These are phyloP conservation scores for Zygoascus flipseniorum DNA, from an alignment of 805 yeast genomes.

Conservation along the genomic window DNA sequence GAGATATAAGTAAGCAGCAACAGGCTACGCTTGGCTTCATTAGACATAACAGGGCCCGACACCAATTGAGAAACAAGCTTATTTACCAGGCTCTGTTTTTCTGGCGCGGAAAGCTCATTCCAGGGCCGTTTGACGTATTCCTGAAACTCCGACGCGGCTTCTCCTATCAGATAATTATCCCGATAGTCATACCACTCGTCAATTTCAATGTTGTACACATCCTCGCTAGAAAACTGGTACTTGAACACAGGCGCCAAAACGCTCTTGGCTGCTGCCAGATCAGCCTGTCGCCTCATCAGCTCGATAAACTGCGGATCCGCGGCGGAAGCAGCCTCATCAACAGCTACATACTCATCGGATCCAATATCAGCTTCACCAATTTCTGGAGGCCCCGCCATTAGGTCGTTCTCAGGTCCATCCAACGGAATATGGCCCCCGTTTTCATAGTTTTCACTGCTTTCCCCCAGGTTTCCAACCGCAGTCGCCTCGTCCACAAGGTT, in stretches of 20 bases:
- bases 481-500: too few species aligned
- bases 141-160: slow-evolving; percentile 8
- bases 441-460: neutral
- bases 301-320: slow-evolving; percentile 13
- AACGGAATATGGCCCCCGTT: neutral
- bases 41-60: neutral
- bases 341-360: slow-evolving; percentile 16
- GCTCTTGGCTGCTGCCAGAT: slow-evolving; percentile 1
- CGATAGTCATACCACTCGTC: slow-evolving; percentile 38
- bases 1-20: slow-evolving; percentile 23
- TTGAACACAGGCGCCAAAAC: slow-evolving; percentile 35
- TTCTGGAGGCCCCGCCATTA: neutral
- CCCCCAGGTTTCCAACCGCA: neutral
- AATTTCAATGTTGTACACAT: slow-evolving; percentile 34
- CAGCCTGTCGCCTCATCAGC: slow-evolving; percentile 13
- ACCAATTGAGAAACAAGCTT: neutral
- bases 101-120: neutral
- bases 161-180: slow-evolving; percentile 15
- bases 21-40: neutral
- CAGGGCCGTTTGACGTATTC: neutral
- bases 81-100: slow-evolving; percentile 1
- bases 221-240: slow-evolving; percentile 35
- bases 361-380: neutral
- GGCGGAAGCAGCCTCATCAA: slow-evolving; percentile 14
- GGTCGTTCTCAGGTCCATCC: neutral